These are phyloP conservation scores for Aphanocladium album DNA, from an alignment of 2,329 filamentous ascomycete genomes.

Conservation along the genomic window DNA sequence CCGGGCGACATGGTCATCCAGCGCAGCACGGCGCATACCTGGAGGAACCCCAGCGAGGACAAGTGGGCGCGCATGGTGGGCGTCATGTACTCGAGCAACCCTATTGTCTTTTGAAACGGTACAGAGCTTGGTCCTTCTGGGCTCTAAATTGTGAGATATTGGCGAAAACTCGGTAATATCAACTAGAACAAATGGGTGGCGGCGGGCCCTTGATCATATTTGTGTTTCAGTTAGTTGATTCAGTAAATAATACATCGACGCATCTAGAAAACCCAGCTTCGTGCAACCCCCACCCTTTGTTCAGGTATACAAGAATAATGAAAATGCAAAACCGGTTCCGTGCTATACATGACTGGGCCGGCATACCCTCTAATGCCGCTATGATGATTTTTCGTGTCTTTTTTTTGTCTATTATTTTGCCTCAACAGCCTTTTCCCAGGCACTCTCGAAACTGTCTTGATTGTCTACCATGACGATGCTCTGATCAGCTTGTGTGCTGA, in stretches of 20 bases:
- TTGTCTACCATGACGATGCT: slow-evolving; percentile 51
- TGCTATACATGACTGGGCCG: neutral
- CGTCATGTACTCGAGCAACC: too few relatives aligned
- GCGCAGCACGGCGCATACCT: slow-evolving; percentile 52
- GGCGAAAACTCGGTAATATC: too few relatives aligned
- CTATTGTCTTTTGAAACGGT: too few relatives aligned
- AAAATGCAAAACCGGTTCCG: neutral
- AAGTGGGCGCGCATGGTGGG: too few relatives aligned
- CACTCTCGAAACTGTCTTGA: slow-evolving; percentile 55
- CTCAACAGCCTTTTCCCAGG: slow-evolving; percentile 59
- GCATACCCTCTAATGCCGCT: neutral
- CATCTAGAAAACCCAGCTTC: neutral
- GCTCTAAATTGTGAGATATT: too few relatives aligned
- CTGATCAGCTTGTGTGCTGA: slow-evolving; percentile 32
- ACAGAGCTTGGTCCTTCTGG: too few relatives aligned
- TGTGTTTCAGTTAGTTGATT: neutral
- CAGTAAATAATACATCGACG: neutral
- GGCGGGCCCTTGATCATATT: neutral
- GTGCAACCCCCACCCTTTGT: neutral
- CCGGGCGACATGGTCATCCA: slow-evolving; percentile 51
- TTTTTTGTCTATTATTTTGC: neutral
- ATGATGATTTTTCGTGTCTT: neutral
- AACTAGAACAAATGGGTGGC: too few relatives aligned
- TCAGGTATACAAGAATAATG: neutral
- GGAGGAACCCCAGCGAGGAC: slow-evolving; percentile 35